These are phyloP conservation scores for Cadophora luteo-olivacea DNA, from an alignment of 2,329 filamentous ascomycete genomes.

Conservation along the genomic window DNA sequence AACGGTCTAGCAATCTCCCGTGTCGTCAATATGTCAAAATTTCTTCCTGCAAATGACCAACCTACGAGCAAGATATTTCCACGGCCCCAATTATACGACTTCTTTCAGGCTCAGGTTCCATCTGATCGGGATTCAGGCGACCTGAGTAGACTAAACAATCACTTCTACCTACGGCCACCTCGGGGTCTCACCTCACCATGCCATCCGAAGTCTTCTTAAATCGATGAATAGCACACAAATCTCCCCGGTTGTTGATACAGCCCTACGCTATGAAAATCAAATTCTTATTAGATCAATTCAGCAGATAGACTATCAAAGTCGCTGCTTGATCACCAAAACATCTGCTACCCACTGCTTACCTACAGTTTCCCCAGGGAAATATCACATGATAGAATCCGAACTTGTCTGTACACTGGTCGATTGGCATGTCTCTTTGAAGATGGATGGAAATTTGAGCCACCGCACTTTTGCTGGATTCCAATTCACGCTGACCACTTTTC, in stretches of 20 bases:
- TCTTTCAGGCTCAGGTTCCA: conserved; percentile 5
- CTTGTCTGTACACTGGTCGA: background rate
- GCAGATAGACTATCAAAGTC: background rate
- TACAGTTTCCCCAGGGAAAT: background rate
- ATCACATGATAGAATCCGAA: background rate
- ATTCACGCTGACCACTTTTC: background rate
- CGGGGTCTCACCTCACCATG: background rate
- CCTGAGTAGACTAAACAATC: background rate
- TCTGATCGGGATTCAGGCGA: background rate
- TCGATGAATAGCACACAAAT: background rate
- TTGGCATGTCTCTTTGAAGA: background rate
- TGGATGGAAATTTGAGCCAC: background rate
- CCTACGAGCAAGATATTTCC: conserved; percentile 13
- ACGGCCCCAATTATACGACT: conserved; percentile 15
- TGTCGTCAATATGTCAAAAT: background rate
- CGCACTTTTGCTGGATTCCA: background rate
- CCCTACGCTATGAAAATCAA: background rate
- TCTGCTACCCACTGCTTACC: background rate
- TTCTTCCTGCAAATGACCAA: conserved; percentile 20
- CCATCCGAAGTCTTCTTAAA: background rate
- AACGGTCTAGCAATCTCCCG: background rate
- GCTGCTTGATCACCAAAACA: too few relatives aligned
- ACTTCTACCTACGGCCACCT: background rate
- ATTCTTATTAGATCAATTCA: background rate
- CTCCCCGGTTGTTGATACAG: background rate